Evolutionary conservation across 768 basidiomycete genomes (phyloP).

Genomic region (Rhodotorula taiwanensis): DNA sequence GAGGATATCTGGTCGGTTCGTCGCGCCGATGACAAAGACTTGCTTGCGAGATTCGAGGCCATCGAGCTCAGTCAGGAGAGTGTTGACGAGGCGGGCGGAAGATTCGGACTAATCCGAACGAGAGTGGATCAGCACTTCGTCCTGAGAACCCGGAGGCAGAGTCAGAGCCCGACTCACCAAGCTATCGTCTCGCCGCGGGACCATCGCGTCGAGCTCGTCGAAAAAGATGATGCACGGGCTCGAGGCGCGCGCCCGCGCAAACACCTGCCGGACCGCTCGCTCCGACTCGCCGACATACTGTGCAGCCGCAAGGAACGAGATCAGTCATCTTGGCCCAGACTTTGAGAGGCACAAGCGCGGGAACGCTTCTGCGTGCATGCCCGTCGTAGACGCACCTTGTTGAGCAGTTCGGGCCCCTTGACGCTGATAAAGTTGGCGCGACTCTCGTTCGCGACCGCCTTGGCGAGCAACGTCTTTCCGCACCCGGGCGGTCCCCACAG

Average conservation of each 20-base stretch:
- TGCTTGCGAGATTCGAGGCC: constrained; percentile 51
- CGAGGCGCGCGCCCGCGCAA: constrained; percentile 84
- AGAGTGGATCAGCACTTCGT: not conserved
- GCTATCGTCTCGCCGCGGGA: constrained; percentile 79
- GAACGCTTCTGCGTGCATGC: not conserved
- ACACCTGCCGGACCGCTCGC: constrained; percentile 86
- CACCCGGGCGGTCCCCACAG: constrained; percentile 99
- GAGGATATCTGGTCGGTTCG: constrained; percentile 89
- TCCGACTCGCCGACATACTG: constrained; percentile 98
- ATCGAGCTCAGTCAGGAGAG: constrained; percentile 87
- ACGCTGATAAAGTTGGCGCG: constrained; percentile 95
- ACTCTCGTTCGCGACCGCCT: constrained; percentile 94
- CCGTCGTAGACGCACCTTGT: constrained; percentile 70
- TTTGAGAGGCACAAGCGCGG: too few species aligned
- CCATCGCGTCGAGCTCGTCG: constrained; percentile 92
- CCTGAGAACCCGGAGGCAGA: too few species aligned
- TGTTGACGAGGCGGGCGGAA: constrained; percentile 72
- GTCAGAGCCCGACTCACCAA: constrained; percentile 57
- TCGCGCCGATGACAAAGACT: constrained; percentile 92
- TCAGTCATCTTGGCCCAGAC: too few species aligned
- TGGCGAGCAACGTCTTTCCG: constrained; percentile 94
- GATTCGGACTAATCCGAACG: constrained; percentile 25
- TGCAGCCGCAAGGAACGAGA: constrained; percentile 12
- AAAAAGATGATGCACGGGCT: constrained; percentile 91
- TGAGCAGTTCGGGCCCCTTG: constrained; percentile 91